These are phyloP conservation scores for Boletus tomentosulus DNA, from an alignment of 768 basidiomycete genomes.

Conservation along the genomic window DNA sequence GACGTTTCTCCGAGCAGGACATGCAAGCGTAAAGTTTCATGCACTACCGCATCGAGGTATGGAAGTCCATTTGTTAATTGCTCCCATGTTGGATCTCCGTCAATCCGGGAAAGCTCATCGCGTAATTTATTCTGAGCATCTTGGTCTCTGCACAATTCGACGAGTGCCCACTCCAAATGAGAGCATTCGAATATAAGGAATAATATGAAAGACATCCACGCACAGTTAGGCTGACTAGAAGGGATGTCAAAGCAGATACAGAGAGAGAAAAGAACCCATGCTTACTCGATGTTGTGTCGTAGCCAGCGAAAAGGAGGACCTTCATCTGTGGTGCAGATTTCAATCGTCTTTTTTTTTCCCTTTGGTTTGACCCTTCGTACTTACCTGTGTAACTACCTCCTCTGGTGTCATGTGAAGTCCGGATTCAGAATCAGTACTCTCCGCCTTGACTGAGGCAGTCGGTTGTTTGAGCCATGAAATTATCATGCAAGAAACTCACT, in stretches of 20 bases:
- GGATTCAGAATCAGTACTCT: slow-evolving; percentile 22
- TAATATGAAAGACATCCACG: not conserved
- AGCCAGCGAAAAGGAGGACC: slow-evolving; percentile 37
- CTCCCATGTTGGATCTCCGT: slow-evolving; percentile 50
- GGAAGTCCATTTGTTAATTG: slow-evolving; percentile 47
- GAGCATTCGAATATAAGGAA: not conserved
- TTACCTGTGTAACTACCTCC: slow-evolving; percentile 38
- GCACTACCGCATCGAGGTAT: slow-evolving; percentile 50
- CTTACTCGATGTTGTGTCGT: slow-evolving; percentile 40
- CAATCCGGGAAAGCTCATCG: slow-evolving; percentile 42
- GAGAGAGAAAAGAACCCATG: not conserved
- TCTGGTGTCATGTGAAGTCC: slow-evolving; percentile 34
- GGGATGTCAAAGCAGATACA: not conserved
- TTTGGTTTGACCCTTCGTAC: not conserved
- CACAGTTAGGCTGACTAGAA: slow-evolving; percentile 25
- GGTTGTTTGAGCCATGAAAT: not conserved
- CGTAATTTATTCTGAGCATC: slow-evolving; percentile 46
- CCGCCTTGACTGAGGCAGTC: slow-evolving; percentile 34
- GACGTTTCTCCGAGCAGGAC: not conserved
- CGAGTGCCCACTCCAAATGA: slow-evolving; percentile 44
- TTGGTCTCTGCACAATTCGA: slow-evolving; percentile 46
- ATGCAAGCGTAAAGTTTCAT: slow-evolving; percentile 41
- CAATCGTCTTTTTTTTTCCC: not conserved
- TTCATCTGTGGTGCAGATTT: slow-evolving; percentile 26
- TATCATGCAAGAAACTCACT: slow-evolving; percentile 3